Base-by-base conservation (phyloP, 1,284 basidiomycete species). In the Sphaerobolus stellatus region DNA sequence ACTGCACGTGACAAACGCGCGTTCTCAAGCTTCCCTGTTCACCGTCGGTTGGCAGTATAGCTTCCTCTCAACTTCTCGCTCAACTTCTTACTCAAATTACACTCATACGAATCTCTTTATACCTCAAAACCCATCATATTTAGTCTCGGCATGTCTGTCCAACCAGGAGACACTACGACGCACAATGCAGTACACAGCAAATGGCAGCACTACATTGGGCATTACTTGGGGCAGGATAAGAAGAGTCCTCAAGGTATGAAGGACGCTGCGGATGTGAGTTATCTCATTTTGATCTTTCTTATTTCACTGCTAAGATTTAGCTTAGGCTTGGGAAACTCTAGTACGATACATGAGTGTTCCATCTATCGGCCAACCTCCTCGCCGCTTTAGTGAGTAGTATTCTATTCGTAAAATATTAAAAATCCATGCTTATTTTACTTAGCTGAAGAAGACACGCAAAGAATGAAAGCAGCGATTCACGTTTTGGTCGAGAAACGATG, bases 311-410 rank as follows among this genome's bases (percentile, higher is more conserved):
- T 36, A 60, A 14, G 22, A 45, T 58, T 54, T 43, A 24, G 16
- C 34, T 29, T 54, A 89, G 87, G 84, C 86, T 31, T 89, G 87
- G 87, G 74, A 67, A 34, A 63, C 81, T 43, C 80, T 82, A 1
- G 77, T 75, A 1, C 75, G 77, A 6, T 84, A 79, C 61, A 64
- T 90, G 24, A 75, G 75, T 33, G 86, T 87, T 13, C 73, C 74
- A 54, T 76, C 83, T 62, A 74, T 88, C 50, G 71, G 67, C 33
- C 68, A 74, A 25, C 61, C 64, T 13, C 54, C 59, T 4, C 65
- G 70, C 11, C 66, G 71, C 29, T 69, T 73, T 54, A 73, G 80
- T 76, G 55, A 57, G 69, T 38, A 20, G 24, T 50, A 28, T 54
- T 30, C 18, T 9, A 0, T 43, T 24, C 36, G 9, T 30, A 27